Evolutionary conservation across 306 rosid species (phyloP), one percentile per base, ranked within the genome.

Genomic region (Pterocarpus santalinus): DNA sequence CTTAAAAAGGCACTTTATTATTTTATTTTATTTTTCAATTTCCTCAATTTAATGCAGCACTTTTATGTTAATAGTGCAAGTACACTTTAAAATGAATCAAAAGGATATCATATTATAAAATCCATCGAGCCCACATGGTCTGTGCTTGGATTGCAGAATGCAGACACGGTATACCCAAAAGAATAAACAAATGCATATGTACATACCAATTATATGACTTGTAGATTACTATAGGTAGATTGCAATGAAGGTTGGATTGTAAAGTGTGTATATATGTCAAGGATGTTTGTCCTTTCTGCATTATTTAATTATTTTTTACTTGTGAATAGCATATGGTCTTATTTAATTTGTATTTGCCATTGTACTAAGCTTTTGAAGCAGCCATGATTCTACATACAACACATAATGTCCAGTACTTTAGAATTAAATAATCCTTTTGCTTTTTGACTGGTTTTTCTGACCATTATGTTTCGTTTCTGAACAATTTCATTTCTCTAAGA

Each of bases 321-420:
- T 58, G 55, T 17, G 57, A 74, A 84, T 16, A 60, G 4, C 36
- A 61, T 68, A 63, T 69, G n/a, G 10, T 34, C 39, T 63, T 70
- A 35, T 57, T 56, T 80, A 46, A 44, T 70, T 15, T 55, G 63
- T 39, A 69, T 62, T 74, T 74, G 7, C 7, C 81, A 17, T 7
- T 84, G 85, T 75, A 75, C n/a, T 36, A 55, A 63, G 60, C 81
- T 84, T 80, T 84, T 55, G 79, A 65, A 76, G 67, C 82, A 84
- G 72, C 51, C 61, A 80, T 84, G 79, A 84, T 80, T 75, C 38
- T 44, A 56, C 22, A 16, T 51, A 8, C 70, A 80, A 57, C 62
- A 73, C 47, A 62, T 66, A 13, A 35, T 77, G 70, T 77, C 22
- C 28, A 41, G 36, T 35, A 57, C 34, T 56, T 68, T 69, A 4